phyloP scores from a whole-genome alignment of 73 alveolate genomes.

The Breviolum minutum region DNA sequence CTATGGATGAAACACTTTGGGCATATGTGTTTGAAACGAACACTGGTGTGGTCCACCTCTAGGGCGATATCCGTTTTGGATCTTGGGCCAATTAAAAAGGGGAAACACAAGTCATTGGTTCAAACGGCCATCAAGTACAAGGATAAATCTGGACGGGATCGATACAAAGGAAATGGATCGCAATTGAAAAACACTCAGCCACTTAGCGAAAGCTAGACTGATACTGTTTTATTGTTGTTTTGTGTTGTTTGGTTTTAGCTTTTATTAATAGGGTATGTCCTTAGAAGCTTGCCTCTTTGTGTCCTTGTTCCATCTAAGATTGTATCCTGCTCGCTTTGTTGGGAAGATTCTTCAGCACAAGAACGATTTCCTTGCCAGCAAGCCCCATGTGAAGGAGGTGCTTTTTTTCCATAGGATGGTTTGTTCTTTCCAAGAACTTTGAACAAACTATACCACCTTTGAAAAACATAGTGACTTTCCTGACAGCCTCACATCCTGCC shows the following conservation, averaged over 20 bases:
- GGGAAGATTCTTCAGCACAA: background rate
- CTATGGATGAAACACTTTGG: slow-evolving; percentile 32
- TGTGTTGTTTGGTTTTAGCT: background rate
- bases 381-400: background rate
- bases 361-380: background rate
- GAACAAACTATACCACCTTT: background rate
- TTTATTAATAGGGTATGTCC: background rate
- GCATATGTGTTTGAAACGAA: slow-evolving; percentile 24
- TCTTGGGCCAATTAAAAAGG: slow-evolving; percentile 13
- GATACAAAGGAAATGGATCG: slow-evolving; percentile 16
- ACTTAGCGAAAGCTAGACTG: no score
- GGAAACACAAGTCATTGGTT: background rate
- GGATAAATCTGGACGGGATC: background rate
- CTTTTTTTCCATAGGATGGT: background rate
- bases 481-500: background rate
- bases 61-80: background rate
- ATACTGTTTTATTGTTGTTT: background rate
- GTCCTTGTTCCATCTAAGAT: slow-evolving; percentile 11
- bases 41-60: background rate
- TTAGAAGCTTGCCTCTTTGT: background rate
- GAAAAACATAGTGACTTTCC: no score
- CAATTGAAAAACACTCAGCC: background rate
- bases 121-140: slow-evolving; percentile 24
- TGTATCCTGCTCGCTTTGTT: background rate
- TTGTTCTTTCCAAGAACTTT: background rate